Evolutionary conservation across 2,329 filamentous ascomycete genomes (phyloP), one percentile per base, ranked within the genome.

Genomic region (Sporothrix pallida): DNA sequence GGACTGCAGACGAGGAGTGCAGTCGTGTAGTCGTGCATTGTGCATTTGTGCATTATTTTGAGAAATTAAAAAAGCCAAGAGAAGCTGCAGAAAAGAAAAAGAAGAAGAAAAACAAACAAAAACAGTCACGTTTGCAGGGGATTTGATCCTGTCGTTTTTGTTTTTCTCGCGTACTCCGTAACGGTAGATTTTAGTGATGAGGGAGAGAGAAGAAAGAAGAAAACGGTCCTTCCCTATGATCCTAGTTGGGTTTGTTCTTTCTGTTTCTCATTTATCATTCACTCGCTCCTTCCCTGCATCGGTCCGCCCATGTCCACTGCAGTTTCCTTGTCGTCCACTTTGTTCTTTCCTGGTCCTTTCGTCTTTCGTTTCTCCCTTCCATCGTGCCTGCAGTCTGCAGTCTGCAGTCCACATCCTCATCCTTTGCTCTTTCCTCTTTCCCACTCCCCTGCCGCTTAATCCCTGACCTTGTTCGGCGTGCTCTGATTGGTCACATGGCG

Each of bases 261-360:
- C n/a, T 17, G 50, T 52, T 10, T 8, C 52, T 56, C 52, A 23
- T 26, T 37, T 37, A 7, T 2, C 3, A 12, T 12, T 56, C 52
- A 12, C 10, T 48, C 42, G 42, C 62, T 67, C 62, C 12, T 15
- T 65, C 62, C 60, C n/a, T 67, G 42, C 62, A 67, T n/a, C 62
- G n/a, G 20, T 15, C 62, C 42, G 20, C 1, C n/a, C 62, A n/a
- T 13, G 13, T 2, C 15, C 26, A 37, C 31, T 37, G 31, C 31
- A 6, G 31, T 37, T 37, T 37, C 3, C 31, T 3, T 37, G 31
- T 37, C 7, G 31, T 37, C 31, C 31, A 37, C 31, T 37, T 37
- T 37, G 31, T 37, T 37, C 31, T 37, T 31, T 15, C 56, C 17
- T 26, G 4, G 23, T 58, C 17, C 7, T 26, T 10, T 7, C 23